Evolutionary conservation across 169 alveolate species (phyloP).

Genomic region (Plasmodium knowlesi): DNA sequence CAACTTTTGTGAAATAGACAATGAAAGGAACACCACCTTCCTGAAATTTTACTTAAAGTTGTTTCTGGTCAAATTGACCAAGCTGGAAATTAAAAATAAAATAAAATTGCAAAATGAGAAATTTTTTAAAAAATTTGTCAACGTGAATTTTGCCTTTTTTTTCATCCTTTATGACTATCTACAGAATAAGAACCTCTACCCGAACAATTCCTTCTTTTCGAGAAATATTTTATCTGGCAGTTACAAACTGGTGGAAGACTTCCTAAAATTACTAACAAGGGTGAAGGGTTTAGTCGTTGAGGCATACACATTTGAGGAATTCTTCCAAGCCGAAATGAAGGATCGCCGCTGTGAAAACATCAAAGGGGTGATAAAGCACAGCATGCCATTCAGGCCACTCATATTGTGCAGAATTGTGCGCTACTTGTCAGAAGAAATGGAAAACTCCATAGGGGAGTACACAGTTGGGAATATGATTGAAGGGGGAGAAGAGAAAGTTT

Average conservation of each 20-base stretch:
- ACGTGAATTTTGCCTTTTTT: constrained; percentile 32
- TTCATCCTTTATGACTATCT: constrained; percentile 35
- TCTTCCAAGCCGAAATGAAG: constrained; percentile 15
- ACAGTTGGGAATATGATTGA: neutral
- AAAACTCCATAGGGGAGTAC: neutral
- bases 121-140: constrained; percentile 58
- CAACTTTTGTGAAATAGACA: constrained; percentile 24
- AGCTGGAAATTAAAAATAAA: constrained; percentile 38
- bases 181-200: neutral
- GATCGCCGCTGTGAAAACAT: constrained; percentile 1
- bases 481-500: neutral
- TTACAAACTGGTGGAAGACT: neutral
- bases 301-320: neutral
- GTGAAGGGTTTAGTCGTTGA: neutral
- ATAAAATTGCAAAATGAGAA: constrained; percentile 30
- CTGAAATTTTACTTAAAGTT: constrained; percentile 13
- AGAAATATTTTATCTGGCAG: neutral
- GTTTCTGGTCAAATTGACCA: constrained; percentile 25
- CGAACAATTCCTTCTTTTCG: neutral
- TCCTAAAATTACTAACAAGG: neutral
- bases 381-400: neutral
- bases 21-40: neutral
- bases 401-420: constrained; percentile 8
- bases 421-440: neutral
- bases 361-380: constrained; percentile 23